Evolutionary conservation across 768 basidiomycete genomes (phyloP), one percentile per base, ranked within the genome.

Genomic region (Tulasnella sp.): DNA sequence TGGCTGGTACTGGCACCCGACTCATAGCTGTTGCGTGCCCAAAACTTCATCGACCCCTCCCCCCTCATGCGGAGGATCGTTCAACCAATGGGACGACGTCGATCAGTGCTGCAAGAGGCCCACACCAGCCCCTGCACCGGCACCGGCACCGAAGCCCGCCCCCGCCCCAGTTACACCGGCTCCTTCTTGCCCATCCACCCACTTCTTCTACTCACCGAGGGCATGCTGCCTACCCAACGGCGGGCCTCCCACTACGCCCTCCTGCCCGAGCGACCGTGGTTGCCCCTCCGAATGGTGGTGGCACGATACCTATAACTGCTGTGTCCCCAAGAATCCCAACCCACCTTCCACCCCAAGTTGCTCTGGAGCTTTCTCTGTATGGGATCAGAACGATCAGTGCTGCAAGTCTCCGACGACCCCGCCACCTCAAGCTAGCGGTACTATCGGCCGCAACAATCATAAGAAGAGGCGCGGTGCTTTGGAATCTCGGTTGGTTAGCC

Each of bases 231-330:
- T 68, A 54, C 30, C 51, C 11, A 38, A 66, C 44, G 72, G 72
- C 24, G 80, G 79, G 48, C 71, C 73, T 0, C 68, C 73, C 15
- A 65, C 65, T 44, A 70, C 75, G 3, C 73, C 76, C 4, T 51
- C 70, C 31, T 19, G 21, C 2, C n/a, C 45, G n/a, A 27, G 45
- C 44, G 49, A 49, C 44, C 19, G 38, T 10, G 79, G 78, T 68
- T 80, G 78, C 34, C 34, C 34, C 5, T 70, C 68, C 52, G 70
- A 66, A 38, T 76, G 78, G 70, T 79, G 78, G 66, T 82, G 80
- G 80, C 68, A 71, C 60, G 53, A 63, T 3, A 69, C 68, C 22
- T 72, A 77, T 64, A 70, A 72, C 22, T 82, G 80, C 71, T 83
- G 81, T 66, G 73, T 76, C 24, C 81, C 82, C 55, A 68, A 68